Percentiles rank a stretch among this genome's conserved stretches.
phyloP scores from a whole-genome alignment of 495 filamentous ascomycete species.

The Penicillium subrubescens region DNA sequence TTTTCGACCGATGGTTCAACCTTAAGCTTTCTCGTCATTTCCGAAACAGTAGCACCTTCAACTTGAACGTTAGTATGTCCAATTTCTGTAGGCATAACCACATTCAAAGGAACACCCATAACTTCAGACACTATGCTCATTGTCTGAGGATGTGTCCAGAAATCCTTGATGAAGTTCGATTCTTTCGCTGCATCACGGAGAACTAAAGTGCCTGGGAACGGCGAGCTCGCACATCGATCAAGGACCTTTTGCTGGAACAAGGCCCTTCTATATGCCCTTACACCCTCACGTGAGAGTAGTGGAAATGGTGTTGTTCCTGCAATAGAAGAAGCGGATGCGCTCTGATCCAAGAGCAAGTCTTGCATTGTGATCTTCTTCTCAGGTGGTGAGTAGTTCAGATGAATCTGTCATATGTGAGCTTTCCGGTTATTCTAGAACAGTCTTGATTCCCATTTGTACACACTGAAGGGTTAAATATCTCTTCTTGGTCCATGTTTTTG shows the following conservation, averaged over 20 bases:
- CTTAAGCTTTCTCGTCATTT: conserved; percentile 24
- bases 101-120: conserved; percentile 28
- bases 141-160: conserved; percentile 36
- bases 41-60: conserved; percentile 20
- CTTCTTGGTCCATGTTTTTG: too few species aligned
- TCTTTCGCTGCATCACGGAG: conserved; percentile 31
- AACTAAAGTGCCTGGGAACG: conserved; percentile 28
- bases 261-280: conserved; percentile 27
- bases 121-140: conserved; percentile 30
- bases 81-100: conserved; percentile 36
- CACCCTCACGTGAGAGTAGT: conserved; percentile 19
- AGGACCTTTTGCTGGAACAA: conserved; percentile 21
- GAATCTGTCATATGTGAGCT: conserved; percentile 11
- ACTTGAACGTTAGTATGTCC: conserved; percentile 40
- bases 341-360: conserved; percentile 17
- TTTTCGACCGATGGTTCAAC: conserved; percentile 23
- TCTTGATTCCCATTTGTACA: too few species aligned
- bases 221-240: conserved; percentile 18
- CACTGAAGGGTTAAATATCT: too few species aligned
- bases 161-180: conserved; percentile 31
- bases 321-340: conserved; percentile 17
- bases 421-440: too few species aligned
- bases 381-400: conserved; percentile 21
- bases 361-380: conserved; percentile 22
- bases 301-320: conserved; percentile 27